These are phyloP conservation scores for Daldinia loculata DNA, from an alignment of 495 filamentous ascomycete genomes.

Conservation along the genomic window DNA sequence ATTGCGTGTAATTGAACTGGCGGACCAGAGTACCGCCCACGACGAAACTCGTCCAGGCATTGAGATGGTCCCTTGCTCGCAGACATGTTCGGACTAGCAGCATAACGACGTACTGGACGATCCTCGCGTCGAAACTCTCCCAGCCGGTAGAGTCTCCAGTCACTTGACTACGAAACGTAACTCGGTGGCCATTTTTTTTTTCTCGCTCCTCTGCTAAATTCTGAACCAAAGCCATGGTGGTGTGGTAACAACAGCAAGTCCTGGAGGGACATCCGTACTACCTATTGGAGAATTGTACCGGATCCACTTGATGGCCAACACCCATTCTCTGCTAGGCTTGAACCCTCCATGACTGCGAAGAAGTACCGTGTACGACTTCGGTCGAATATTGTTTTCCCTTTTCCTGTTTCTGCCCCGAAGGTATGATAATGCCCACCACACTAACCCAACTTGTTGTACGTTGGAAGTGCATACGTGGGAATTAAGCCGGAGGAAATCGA, in stretches of 20 bases:
- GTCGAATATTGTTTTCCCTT: constrained; percentile 38
- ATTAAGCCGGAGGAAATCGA: constrained; percentile 36
- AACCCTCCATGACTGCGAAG: constrained; percentile 19
- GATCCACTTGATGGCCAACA: constrained; percentile 40
- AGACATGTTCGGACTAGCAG: constrained; percentile 25
- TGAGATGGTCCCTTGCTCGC: constrained; percentile 30
- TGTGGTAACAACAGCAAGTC: constrained; percentile 38
- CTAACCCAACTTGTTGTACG: constrained; percentile 33
- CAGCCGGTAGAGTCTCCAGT: constrained; percentile 32
- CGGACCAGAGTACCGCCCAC: constrained; percentile 27
- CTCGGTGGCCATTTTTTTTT: constrained; percentile 22
- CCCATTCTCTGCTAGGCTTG: constrained; percentile 34
- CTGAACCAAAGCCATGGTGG: constrained; percentile 31
- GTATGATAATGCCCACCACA: constrained; percentile 35
- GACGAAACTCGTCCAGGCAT: constrained; percentile 42
- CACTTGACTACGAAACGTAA: constrained; percentile 37
- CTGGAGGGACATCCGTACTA: constrained; percentile 16
- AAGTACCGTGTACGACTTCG: constrained; percentile 43
- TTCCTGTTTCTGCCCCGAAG: constrained; percentile 36
- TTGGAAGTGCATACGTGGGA: constrained; percentile 25
- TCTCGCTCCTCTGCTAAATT: constrained; percentile 14
- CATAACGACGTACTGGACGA: constrained; percentile 24
- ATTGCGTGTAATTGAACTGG: constrained; percentile 32
- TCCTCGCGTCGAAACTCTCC: constrained; percentile 39
- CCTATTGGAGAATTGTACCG: constrained; percentile 42